These are phyloP conservation scores for Lentinus tigrinus DNA, from an alignment of 768 basidiomycete species.

Conservation along the genomic window DNA sequence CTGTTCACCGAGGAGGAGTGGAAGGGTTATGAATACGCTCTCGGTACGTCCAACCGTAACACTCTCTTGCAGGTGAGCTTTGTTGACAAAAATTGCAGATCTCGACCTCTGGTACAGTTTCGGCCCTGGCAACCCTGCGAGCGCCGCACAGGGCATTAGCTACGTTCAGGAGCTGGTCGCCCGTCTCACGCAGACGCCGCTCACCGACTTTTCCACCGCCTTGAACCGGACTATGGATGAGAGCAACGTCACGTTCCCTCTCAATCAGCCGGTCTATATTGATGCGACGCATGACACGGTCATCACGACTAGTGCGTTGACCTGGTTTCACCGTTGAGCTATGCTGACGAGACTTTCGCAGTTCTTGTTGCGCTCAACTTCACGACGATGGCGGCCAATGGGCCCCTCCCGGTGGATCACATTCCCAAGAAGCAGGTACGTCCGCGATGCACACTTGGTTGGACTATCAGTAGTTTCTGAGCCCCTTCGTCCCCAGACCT, in stretches of 20 bases:
- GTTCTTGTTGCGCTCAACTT: conserved; percentile 48
- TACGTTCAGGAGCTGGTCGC: conserved; percentile 45
- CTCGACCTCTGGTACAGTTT: conserved; percentile 35
- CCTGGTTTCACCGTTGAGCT: no score
- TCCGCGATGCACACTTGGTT: background rate
- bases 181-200: conserved; percentile 38
- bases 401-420: conserved; percentile 40
- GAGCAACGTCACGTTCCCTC: conserved; percentile 35
- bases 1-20: conserved; percentile 54
- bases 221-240: conserved; percentile 47
- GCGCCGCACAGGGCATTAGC: conserved; percentile 39
- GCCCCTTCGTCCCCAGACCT: conserved; percentile 26
- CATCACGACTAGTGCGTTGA: conserved; percentile 34
- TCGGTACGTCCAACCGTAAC: conserved; percentile 19
- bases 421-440: conserved; percentile 33
- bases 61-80: background rate
- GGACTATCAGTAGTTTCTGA: background rate
- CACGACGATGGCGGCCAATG: conserved; percentile 38
- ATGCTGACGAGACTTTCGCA: conserved; percentile 6
- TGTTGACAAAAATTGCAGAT: conserved; percentile 5
- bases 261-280: conserved; percentile 41
- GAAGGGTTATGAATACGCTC: conserved; percentile 46
- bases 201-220: conserved; percentile 40
- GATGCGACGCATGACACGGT: conserved; percentile 48
- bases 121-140: conserved; percentile 44